Evolutionary conservation across 2,329 filamentous ascomycete species (phyloP).

Genomic region (Pseudogymnoascus sp.): DNA sequence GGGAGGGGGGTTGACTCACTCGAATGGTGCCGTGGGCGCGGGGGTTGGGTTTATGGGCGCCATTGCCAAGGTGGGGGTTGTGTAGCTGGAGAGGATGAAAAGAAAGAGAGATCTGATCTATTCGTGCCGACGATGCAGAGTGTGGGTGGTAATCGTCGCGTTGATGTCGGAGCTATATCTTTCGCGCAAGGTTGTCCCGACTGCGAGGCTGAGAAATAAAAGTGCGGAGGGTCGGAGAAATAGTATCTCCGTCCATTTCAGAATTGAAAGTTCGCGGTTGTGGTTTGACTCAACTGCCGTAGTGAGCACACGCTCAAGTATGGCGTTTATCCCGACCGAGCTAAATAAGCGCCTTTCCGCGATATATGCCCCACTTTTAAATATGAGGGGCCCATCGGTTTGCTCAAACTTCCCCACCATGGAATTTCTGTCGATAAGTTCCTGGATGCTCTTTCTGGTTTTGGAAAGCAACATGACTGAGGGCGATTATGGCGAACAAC

Average conservation of each 20-base stretch:
- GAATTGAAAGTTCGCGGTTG: not conserved
- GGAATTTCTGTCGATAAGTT: slow-evolving; percentile 7
- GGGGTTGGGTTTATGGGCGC: not conserved
- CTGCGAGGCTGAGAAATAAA: slow-evolving; percentile 8
- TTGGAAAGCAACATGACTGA: slow-evolving; percentile 6
- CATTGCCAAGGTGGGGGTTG: not conserved
- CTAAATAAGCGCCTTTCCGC: not conserved
- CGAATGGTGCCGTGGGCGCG: not conserved
- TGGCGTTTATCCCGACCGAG: not conserved
- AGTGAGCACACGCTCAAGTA: not conserved
- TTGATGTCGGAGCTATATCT: not conserved
- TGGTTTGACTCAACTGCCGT: not conserved
- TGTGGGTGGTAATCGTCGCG: not conserved
- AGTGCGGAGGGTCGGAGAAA: not conserved
- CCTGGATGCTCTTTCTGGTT: not conserved
- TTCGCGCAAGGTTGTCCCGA: not conserved
- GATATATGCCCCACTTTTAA: not conserved
- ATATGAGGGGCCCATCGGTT: slow-evolving; percentile 4
- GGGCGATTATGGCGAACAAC: slow-evolving; percentile 1
- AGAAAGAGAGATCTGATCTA: not conserved
- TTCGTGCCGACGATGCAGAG: not conserved
- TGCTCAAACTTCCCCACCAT: slow-evolving; percentile 7
- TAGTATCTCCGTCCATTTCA: not conserved
- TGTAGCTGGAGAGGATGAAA: not conserved
- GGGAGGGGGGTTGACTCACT: not conserved